Base-by-base conservation (phyloP, 75 land plant species). In the Cryptomeria japonica region DNA sequence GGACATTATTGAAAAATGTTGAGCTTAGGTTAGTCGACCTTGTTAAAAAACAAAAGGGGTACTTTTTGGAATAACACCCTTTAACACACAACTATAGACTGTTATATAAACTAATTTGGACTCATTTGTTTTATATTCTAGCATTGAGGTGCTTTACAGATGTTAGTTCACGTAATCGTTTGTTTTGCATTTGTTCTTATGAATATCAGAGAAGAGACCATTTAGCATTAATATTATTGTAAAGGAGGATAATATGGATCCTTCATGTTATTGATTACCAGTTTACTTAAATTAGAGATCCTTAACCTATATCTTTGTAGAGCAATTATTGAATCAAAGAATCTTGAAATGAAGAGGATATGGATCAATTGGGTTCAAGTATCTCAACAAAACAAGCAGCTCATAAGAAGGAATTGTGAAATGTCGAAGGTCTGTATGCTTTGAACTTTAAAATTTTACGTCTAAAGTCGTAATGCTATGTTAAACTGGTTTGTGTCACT, bases 271-370 rank as follows among this genome's bases (percentile, higher is more conserved):
- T 46, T 46, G 47, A 44, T 44, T 42, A 44, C 25, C 6, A 41
- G 25, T 79, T 79, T 38, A 38, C 42, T 79, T 1, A 41, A 79
- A 18, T 7, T 0, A 82, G 14, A 46, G 49, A 82, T 42, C 84
- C 84, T 82, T 82, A 82, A 44, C 51, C 14, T n/a, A 3, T 46
- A n/a, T 42, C 34, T 10, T 46, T 28, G 3, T 82, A 82, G 84
- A 82, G 47, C 49, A 82, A 28, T 22, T 34, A 22, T 82, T 44
- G 84, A 82, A 82, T 82, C 46, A 28, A 47, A 82, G 28, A 3
- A 51, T 82, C 49, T 28, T 28, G 84, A 82, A 82, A 28, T n/a
- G 34, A 82, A 82, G 84, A 82, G 46, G 84, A 28, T 42, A n/a
- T 82, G 84, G 84, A 46, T 46, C 53, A 82, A 82, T 82, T 42